Conservation (phyloP, 371 early-diverging fungal species). For the Mortierella sp. region DNA sequence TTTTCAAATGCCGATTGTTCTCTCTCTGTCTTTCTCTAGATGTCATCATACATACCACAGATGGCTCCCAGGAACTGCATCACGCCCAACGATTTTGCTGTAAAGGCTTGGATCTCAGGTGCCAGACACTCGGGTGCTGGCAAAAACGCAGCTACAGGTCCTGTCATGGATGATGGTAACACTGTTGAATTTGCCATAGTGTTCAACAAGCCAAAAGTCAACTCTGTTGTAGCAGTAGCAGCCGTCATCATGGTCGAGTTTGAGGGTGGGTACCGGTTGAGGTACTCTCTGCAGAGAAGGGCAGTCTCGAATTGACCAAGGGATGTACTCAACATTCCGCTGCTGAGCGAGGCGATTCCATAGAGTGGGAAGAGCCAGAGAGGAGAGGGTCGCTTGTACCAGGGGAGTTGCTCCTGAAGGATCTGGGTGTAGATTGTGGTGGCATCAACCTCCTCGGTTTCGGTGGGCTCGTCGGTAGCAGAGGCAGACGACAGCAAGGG, state of each 20-base stretch:
- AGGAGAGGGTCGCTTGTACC: conserved; percentile 45
- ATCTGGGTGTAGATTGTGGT: conserved; percentile 33
- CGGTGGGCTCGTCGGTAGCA: background rate
- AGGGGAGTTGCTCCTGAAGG: conserved; percentile 33
- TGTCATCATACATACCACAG: conserved; percentile 29
- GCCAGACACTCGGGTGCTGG: conserved; percentile 17
- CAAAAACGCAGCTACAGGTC: background rate
- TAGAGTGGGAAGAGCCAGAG: conserved; percentile 43
- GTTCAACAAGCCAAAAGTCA: background rate
- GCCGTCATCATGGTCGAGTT: conserved; percentile 20
- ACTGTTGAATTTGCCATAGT: background rate
- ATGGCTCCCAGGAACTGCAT: conserved; percentile 34
- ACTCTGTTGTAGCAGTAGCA: background rate
- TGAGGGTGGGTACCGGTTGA: conserved; percentile 28
- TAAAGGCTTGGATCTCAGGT: conserved; percentile 53
- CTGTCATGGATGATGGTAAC: background rate
- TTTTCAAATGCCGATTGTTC: background rate
- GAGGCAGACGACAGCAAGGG: background rate
- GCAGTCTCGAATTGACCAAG: conserved; percentile 32
- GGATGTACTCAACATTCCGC: conserved; percentile 39
- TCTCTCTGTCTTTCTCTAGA: too few species aligned
- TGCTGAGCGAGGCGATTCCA: conserved; percentile 12
- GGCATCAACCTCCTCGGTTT: conserved; percentile 10
- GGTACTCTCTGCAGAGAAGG: conserved; percentile 40
- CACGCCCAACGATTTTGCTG: conserved; percentile 28